phyloP scores from a whole-genome alignment of 306 rosid genomes.

The Echinosophora koreensis region DNA sequence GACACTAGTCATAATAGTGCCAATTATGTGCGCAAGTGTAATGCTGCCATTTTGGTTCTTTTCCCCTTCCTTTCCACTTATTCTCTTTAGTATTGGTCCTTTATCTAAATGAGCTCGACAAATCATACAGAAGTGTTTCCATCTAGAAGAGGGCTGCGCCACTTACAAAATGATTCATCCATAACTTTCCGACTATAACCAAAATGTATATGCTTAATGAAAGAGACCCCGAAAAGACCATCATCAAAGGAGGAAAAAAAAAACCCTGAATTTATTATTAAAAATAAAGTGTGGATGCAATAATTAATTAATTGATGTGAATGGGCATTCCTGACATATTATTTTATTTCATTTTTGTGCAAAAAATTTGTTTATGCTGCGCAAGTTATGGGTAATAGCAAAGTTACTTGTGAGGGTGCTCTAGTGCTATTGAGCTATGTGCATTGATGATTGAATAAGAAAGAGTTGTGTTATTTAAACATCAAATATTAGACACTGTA shows the following conservation, averaged over 20 bases:
- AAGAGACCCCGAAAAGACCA: not conserved
- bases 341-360: constrained; percentile 8
- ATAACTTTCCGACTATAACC: constrained; percentile 42
- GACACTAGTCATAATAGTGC: constrained; percentile 52
- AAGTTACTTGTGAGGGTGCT: constrained; percentile 44
- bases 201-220: constrained; percentile 3
- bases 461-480: not conserved
- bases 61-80: constrained; percentile 43
- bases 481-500: too few relatives aligned
- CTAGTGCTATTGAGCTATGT: constrained; percentile 59
- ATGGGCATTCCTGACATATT: constrained; percentile 51
- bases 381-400: constrained; percentile 56
- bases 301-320: constrained; percentile 39
- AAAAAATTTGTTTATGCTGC: constrained; percentile 34
- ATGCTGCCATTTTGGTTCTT: constrained; percentile 46
- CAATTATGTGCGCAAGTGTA: constrained; percentile 49
- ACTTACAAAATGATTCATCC: constrained; percentile 44
- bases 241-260: not conserved
- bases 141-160: constrained; percentile 47
- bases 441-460: constrained; percentile 72
- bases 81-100: constrained; percentile 44
- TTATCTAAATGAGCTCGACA: constrained; percentile 37
- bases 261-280: not conserved
- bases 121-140: constrained; percentile 40
- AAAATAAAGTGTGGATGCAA: not conserved